Conservation (phyloP, 441 rosid species). For the Eruca vesicaria region DNA sequence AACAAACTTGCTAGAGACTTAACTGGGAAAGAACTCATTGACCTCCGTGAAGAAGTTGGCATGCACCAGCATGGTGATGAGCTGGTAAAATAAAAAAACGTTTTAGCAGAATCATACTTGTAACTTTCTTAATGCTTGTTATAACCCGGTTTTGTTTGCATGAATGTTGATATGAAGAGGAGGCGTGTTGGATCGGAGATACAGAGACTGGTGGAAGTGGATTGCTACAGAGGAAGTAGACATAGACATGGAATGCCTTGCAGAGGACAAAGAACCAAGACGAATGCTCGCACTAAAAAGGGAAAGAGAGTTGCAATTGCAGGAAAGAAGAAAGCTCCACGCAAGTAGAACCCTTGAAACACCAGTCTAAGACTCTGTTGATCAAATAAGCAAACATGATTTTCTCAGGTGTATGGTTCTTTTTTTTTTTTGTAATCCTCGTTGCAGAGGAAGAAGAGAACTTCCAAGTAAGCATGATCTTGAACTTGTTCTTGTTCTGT, state of each 20-base stretch:
- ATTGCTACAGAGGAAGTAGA: constrained; percentile 85
- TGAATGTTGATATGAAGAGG: constrained; percentile 20
- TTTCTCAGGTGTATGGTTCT: neutral
- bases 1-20: constrained; percentile 59
- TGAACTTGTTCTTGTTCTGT: neutral
- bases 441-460: neutral
- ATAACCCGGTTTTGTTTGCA: neutral
- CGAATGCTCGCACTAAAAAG: constrained; percentile 74
- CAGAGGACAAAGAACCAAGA: constrained; percentile 86
- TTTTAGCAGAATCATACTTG: neutral
- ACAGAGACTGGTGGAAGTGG: constrained; percentile 77
- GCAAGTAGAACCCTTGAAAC: neutral
- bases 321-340: constrained; percentile 65
- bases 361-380: neutral
- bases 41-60: constrained; percentile 66
- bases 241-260: constrained; percentile 84
- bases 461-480: neutral
- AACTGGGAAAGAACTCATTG: constrained; percentile 59
- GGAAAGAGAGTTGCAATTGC: constrained; percentile 73
- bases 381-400: neutral
- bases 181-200: constrained; percentile 44
- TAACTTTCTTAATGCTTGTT: neutral
- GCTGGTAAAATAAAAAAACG: constrained; percentile 43
- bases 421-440: neutral
- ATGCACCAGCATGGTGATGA: constrained; percentile 62